These are phyloP conservation scores for Pilatotrama ljubarskyi DNA, from an alignment of 768 basidiomycete genomes.

Conservation along the genomic window DNA sequence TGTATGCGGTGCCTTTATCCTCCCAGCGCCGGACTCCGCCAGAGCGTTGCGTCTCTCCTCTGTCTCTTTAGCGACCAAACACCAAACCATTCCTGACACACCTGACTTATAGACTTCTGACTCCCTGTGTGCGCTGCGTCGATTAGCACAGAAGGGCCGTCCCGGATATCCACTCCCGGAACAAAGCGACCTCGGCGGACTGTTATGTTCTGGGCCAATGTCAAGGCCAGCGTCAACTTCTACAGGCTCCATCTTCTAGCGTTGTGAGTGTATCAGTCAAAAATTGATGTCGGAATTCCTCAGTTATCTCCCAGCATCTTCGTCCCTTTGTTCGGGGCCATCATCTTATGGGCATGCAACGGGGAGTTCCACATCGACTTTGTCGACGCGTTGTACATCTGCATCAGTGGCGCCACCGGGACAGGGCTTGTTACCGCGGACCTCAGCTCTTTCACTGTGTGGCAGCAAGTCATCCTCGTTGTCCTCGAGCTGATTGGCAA, in stretches of 20 bases:
- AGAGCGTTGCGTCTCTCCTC: too few relatives aligned
- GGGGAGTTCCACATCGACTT: conserved; percentile 36
- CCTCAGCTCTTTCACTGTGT: conserved; percentile 30
- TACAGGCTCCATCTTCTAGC: conserved; percentile 34
- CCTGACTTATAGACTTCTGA: too few relatives aligned
- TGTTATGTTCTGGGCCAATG: not conserved
- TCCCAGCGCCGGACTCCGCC: not conserved
- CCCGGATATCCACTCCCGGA: not conserved
- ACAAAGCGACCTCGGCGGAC: not conserved
- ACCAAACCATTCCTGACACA: too few relatives aligned
- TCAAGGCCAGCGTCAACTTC: conserved; percentile 31
- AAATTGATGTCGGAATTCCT: not conserved
- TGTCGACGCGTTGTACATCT: conserved; percentile 42
- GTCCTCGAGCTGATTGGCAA: conserved; percentile 29
- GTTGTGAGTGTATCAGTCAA: conserved; percentile 25
- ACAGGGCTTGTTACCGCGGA: conserved; percentile 34
- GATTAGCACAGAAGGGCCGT: too few relatives aligned
- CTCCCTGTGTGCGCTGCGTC: too few relatives aligned
- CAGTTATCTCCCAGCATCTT: conserved; percentile 22
- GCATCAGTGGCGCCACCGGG: conserved; percentile 38
- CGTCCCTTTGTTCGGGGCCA: conserved; percentile 41
- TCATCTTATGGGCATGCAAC: conserved; percentile 47
- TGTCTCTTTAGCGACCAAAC: too few relatives aligned
- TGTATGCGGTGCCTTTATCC: not conserved
- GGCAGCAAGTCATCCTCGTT: conserved; percentile 32